Conservation (phyloP, 2,329 filamentous ascomycete genomes). For the Teratosphaeria viscida region DNA sequence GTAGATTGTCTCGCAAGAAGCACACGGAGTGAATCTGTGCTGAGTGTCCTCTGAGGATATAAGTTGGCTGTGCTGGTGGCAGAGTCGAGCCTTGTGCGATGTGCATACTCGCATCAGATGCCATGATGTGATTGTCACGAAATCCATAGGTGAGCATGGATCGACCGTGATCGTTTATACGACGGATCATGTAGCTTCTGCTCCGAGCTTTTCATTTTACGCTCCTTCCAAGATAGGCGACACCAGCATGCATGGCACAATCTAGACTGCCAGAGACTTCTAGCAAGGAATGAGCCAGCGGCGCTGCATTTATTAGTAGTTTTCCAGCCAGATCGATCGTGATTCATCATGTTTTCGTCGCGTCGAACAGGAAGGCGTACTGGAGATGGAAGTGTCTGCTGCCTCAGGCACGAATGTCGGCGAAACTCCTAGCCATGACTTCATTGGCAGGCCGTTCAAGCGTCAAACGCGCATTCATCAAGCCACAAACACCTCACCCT, state of each 20-base stretch:
- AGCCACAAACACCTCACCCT: neutral
- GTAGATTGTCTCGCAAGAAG: conserved; percentile 63
- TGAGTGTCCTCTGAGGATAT: conserved; percentile 77
- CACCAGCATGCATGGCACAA: neutral
- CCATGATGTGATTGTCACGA: neutral
- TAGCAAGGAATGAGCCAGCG: too few relatives aligned
- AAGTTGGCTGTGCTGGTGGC: conserved; percentile 47
- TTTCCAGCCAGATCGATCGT: too few relatives aligned
- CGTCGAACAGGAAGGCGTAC: neutral
- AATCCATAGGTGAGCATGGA: neutral
- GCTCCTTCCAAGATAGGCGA: neutral
- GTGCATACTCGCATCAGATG: neutral
- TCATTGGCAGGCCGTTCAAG: neutral
- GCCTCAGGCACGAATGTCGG: too few relatives aligned
- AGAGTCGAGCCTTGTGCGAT: conserved; percentile 2
- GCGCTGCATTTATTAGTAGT: too few relatives aligned
- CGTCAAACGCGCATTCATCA: neutral
- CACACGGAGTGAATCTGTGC: conserved; percentile 66
- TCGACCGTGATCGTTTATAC: neutral
- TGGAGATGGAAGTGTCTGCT: too few relatives aligned
- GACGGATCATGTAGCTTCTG: neutral
- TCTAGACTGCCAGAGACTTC: neutral
- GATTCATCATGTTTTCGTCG: too few relatives aligned
- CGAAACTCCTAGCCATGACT: neutral
- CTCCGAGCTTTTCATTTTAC: neutral